Conservation (phyloP, 306 rosid genomes). For the Rosa persica region DNA sequence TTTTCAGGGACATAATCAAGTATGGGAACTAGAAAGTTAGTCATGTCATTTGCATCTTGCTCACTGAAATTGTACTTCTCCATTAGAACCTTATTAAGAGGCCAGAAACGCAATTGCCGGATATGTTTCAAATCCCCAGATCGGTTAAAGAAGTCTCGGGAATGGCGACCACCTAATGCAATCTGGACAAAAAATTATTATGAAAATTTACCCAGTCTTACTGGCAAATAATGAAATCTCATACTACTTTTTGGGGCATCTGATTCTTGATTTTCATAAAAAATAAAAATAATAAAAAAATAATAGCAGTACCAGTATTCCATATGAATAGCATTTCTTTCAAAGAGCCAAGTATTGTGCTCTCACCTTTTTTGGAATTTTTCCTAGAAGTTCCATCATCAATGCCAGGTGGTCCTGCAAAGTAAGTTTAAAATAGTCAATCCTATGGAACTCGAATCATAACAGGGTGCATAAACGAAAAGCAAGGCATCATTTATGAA, state of each 20-base stretch:
- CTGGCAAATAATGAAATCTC: neutral
- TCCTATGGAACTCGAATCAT: neutral
- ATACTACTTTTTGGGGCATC: neutral
- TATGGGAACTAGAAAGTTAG: conserved; percentile 62
- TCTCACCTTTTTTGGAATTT: conserved; percentile 80
- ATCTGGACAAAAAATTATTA: conserved; percentile 38
- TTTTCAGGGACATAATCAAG: conserved; percentile 85
- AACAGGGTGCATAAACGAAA: neutral
- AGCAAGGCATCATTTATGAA: neutral
- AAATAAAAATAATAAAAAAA: neutral
- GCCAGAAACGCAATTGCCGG: conserved; percentile 79
- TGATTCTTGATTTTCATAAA: neutral
- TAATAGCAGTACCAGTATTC: neutral
- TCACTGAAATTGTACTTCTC: conserved; percentile 81
- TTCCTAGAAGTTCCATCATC: conserved; percentile 95
- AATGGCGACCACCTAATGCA: conserved; percentile 81
- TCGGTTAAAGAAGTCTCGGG: conserved; percentile 79
- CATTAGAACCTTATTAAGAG: conserved; percentile 62
- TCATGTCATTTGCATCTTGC: conserved; percentile 63
- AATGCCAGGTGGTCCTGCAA: conserved; percentile 81
- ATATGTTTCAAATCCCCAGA: conserved; percentile 84
- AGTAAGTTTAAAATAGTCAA: conserved; percentile 6
- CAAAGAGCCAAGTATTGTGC: neutral
- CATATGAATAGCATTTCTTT: neutral
- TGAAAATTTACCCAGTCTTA: conserved; percentile 1